Percentiles rank a stretch among this genome's conserved stretches.
Evolutionary conservation across 345 rosid genomes (phyloP).

Genomic region (Mercurialis annua): DNA sequence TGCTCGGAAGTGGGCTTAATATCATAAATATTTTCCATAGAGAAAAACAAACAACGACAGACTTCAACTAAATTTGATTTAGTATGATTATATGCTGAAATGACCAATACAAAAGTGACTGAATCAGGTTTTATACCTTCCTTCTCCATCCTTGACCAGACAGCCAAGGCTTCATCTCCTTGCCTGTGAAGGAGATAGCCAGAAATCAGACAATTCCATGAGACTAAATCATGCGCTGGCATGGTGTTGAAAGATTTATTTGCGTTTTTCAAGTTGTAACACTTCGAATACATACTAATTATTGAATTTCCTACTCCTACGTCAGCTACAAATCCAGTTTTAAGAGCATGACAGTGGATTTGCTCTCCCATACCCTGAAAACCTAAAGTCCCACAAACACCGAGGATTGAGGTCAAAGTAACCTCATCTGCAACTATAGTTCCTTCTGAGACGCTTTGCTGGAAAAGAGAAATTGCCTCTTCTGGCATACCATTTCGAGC

Average conservation of each 20-base stretch:
- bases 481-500: slow-evolving; percentile 69
- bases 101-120: slow-evolving; percentile 46
- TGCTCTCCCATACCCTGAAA: slow-evolving; percentile 64
- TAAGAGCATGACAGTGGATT: slow-evolving; percentile 58
- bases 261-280: slow-evolving; percentile 44
- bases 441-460: slow-evolving; percentile 37
- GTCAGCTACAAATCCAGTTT: slow-evolving; percentile 48
- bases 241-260: slow-evolving; percentile 46
- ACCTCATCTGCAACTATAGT: slow-evolving; percentile 53
- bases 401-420: slow-evolving; percentile 48
- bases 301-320: slow-evolving; percentile 60
- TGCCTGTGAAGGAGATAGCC: slow-evolving; percentile 64
- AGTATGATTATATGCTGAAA: slow-evolving; percentile 56
- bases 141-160: slow-evolving; percentile 54
- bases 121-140: slow-evolving; percentile 46
- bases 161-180: slow-evolving; percentile 57
- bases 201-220: slow-evolving; percentile 76
- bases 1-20: slow-evolving; percentile 66
- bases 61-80: slow-evolving; percentile 44
- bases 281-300: slow-evolving; percentile 73
- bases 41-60: slow-evolving; percentile 51
- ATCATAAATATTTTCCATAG: slow-evolving; percentile 44
- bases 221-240: slow-evolving; percentile 50
- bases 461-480: slow-evolving; percentile 55
- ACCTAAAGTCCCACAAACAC: slow-evolving; percentile 75